Percentiles rank a stretch among this genome's conserved stretches.
Conservation (phyloP, 805 yeast genomes). For the Barnettozyma salicaria region DNA sequence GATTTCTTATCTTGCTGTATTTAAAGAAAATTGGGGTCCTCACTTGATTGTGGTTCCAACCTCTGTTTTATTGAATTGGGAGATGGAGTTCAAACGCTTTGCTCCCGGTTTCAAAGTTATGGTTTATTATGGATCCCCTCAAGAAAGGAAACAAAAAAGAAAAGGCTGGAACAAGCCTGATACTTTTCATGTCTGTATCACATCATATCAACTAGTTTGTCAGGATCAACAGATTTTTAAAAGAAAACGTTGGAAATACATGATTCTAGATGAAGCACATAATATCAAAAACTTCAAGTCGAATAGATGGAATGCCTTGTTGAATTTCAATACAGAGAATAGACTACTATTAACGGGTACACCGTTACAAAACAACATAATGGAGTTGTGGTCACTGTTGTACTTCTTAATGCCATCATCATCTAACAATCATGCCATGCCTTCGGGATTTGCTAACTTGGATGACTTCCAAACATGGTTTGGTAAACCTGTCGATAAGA, state of each 20-base stretch:
- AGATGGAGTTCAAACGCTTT: constrained; percentile 96
- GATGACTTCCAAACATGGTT: constrained; percentile 98
- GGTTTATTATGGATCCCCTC: constrained; percentile 95
- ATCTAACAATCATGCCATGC: constrained; percentile 65
- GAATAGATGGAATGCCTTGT: constrained; percentile 92
- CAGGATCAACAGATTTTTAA: constrained; percentile 94
- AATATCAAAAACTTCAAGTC: constrained; percentile 95
- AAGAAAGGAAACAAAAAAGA: constrained; percentile 91
- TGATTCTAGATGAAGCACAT: constrained; percentile 98
- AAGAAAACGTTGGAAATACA: constrained; percentile 89
- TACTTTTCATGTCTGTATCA: constrained; percentile 93
- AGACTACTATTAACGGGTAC: constrained; percentile 91
- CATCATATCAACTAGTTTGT: constrained; percentile 94
- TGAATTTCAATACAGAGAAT: constrained; percentile 89
- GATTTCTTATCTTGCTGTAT: constrained; percentile 84
- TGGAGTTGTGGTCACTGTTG: constrained; percentile 92
- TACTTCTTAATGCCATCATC: constrained; percentile 95
- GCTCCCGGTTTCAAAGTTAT: constrained; percentile 96
- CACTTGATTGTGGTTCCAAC: constrained; percentile 97
- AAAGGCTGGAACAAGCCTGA: constrained; percentile 97
- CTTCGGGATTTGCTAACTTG: constrained; percentile 87
- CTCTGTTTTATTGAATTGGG: constrained; percentile 97
- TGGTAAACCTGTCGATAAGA: constrained; percentile 92
- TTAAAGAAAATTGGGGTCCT: constrained; percentile 95
- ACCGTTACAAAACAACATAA: constrained; percentile 89